phyloP scores from a whole-genome alignment of 352 stramenopile species.

The Pythium sp. region DNA sequence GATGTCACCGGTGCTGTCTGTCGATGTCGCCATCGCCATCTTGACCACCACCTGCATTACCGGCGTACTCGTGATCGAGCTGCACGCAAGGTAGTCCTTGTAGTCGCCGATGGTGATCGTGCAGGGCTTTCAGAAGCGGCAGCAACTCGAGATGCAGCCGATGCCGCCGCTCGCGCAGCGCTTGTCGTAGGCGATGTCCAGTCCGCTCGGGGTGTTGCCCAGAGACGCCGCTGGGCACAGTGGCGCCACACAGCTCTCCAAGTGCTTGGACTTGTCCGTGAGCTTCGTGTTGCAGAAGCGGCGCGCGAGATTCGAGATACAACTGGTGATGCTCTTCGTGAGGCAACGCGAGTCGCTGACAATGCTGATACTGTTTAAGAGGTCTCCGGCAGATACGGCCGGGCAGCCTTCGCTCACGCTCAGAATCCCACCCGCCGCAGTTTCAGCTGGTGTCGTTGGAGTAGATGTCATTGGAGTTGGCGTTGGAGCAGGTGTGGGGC shows the following conservation, averaged over 20 bases:
- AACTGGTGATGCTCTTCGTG: constrained; percentile 26
- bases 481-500: not conserved
- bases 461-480: not conserved
- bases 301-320: constrained; percentile 11
- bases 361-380: constrained; percentile 7
- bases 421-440: not conserved
- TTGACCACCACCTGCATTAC: not conserved
- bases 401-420: not conserved
- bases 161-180: not conserved
- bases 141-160: not conserved
- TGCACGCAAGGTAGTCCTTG: not conserved
- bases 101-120: not conserved
- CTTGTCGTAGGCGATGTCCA: not conserved
- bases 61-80: not conserved
- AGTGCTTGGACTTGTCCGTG: constrained; percentile 15
- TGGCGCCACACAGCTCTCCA: constrained; percentile 14
- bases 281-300: constrained; percentile 25
- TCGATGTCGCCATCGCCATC: not conserved
- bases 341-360: constrained; percentile 17
- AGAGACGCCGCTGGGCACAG: not conserved
- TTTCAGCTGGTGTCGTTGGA: not conserved
- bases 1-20: not conserved
- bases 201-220: not conserved
- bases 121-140: not conserved
- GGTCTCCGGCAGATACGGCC: not conserved